Evolutionary conservation across 805 yeast genomes (phyloP).

Genomic region (Hanseniaspora osmophila): DNA sequence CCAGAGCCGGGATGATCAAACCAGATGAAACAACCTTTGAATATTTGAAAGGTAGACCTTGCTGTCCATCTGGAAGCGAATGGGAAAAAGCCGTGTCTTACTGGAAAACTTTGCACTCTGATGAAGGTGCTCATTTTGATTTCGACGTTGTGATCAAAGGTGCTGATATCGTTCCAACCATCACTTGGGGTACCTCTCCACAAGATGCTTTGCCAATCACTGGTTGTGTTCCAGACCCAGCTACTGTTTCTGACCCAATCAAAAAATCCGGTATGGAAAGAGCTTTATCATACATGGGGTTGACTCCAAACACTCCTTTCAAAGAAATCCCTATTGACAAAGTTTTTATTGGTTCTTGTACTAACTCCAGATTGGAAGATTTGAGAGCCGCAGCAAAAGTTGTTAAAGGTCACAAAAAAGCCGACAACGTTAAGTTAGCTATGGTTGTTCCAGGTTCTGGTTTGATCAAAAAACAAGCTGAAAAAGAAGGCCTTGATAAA

Average conservation of each 20-base stretch:
- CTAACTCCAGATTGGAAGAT: slow-evolving; percentile 95
- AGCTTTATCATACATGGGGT: slow-evolving; percentile 86
- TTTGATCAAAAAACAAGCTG: slow-evolving; percentile 84
- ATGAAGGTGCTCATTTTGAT: slow-evolving; percentile 83
- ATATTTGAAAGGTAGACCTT: slow-evolving; percentile 84
- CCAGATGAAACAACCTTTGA: slow-evolving; percentile 85
- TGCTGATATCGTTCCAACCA: slow-evolving; percentile 80
- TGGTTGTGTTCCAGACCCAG: slow-evolving; percentile 82
- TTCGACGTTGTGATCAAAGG: slow-evolving; percentile 70
- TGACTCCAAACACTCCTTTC: slow-evolving; percentile 68
- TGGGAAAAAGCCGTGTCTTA: slow-evolving; percentile 89
- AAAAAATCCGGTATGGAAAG: slow-evolving; percentile 77
- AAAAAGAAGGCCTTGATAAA: slow-evolving; percentile 85
- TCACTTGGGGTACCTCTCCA: slow-evolving; percentile 99
- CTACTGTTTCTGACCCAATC: slow-evolving; percentile 54
- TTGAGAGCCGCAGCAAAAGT: slow-evolving; percentile 89
- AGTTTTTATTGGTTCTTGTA: slow-evolving; percentile 95
- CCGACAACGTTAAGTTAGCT: slow-evolving; percentile 65
- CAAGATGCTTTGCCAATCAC: slow-evolving; percentile 96
- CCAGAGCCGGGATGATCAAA: slow-evolving; percentile 97
- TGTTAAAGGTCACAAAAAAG: slow-evolving; percentile 79
- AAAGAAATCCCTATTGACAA: slow-evolving; percentile 70
- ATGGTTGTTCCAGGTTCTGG: slow-evolving; percentile 98
- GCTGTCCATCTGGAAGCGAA: slow-evolving; percentile 85
- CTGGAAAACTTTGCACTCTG: slow-evolving; percentile 82